Percentiles rank a stretch among this genome's conserved stretches.
Evolutionary conservation across 257 asterid species (phyloP).

Genomic region (Voacanga thouarsii): DNA sequence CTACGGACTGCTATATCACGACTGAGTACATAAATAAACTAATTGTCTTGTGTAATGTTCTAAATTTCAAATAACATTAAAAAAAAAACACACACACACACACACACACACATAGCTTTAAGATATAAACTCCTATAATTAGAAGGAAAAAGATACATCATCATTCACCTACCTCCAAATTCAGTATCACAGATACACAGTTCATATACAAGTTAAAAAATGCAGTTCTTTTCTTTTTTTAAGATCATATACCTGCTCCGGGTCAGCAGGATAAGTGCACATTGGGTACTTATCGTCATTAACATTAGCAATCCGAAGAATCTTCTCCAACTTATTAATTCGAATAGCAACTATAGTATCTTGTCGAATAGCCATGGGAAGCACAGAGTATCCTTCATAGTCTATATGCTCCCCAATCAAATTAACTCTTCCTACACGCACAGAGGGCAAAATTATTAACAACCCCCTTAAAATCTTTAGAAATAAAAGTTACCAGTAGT

Average conservation of each 20-base stretch:
- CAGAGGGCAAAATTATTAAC: neutral
- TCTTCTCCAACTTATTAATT: conserved; percentile 46
- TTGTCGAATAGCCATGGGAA: conserved; percentile 98
- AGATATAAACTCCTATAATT: neutral
- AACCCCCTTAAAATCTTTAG: neutral
- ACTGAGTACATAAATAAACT: neutral
- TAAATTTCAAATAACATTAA: neutral
- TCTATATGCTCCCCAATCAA: conserved; percentile 98
- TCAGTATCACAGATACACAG: neutral
- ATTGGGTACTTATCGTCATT: conserved; percentile 65
- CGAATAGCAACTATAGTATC: conserved; percentile 92
- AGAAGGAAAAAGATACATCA: neutral
- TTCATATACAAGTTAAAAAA: neutral
- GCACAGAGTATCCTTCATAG: conserved; percentile 95
- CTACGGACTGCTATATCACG: neutral
- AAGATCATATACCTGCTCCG: conserved; percentile 55
- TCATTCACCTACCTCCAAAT: neutral
- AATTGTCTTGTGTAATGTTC: too few relatives aligned
- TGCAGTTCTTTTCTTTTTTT: neutral
- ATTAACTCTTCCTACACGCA: conserved; percentile 84
- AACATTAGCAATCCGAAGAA: conserved; percentile 71
- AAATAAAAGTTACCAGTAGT: neutral
- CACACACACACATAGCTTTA: neutral
- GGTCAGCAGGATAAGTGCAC: conserved; percentile 90
- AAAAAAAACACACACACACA: neutral